Base-by-base conservation (phyloP, 768 basidiomycete genomes). In the Kwoniella newhampshirensis region DNA sequence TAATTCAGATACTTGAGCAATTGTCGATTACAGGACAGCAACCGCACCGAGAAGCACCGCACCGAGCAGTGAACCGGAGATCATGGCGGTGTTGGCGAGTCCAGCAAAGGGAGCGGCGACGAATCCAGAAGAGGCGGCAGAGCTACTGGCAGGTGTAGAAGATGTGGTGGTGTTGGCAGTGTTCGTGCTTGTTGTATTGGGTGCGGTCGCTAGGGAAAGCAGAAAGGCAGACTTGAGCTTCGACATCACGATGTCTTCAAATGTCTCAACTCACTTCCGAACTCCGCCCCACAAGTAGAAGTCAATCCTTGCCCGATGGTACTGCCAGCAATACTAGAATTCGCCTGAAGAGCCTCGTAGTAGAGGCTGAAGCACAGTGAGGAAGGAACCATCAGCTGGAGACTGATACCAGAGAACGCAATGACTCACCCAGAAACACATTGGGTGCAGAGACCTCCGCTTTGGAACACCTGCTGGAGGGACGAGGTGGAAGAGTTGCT, bases 391-490 rank as follows among this genome's bases (percentile, higher is more conserved):
- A 7, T 13, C 45, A 36, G 17, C 9, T 5, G 39, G 4, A 46
- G n/a, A 26, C 21, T n/a, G 3, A 39, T 18, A 32, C 4, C 42
- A n/a, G 42, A 21, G 15, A 44, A 11, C 4, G 3, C 42, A 44
- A 9, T 0, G 3, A 64, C 71, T 63, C 54, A 75, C 71, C 54
- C 71, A 40, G 67, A 58, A 20, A 66, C 66, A 66, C 77, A 78
- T 42, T 66, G 66, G 11, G 76, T 75, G 61, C 77, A 78, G 39
- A 77, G 67, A 1, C 59, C 50, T 12, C 66, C 70, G 13, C 59
- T 39, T n/a, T 54, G 39, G 2, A 71, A 37, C 32, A 67, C 35
- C 7, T 45, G 27, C 39, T 48, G 25, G 35, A 77, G 39, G 6
- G 21, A 21, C 15, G 42, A 41, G 9, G 60, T 51, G 13, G 52